Percentiles rank a stretch among this genome's conserved stretches.
Conservation (phyloP, 176 grass and related monocot genomes). For the Puya raimondii region DNA sequence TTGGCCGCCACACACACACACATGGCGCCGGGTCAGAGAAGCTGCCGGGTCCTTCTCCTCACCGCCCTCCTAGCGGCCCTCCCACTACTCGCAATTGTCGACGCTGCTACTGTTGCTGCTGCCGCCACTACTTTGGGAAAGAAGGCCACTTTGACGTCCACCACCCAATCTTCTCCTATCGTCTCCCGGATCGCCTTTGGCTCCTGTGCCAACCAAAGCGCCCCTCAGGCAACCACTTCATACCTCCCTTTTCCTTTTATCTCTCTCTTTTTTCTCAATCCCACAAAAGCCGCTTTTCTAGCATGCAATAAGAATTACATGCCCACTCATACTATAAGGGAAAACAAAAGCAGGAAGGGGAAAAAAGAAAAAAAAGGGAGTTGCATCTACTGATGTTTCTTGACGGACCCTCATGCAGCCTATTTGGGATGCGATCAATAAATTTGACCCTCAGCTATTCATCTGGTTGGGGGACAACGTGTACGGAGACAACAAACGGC, state of each 20-base stretch:
- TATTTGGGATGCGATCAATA: constrained; percentile 58
- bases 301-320: not conserved
- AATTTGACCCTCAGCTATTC: constrained; percentile 80
- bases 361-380: too few relatives aligned
- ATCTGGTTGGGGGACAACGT: constrained; percentile 95
- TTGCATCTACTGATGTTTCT: not conserved
- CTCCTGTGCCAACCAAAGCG: constrained; percentile 83
- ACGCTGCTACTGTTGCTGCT: not conserved
- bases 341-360: not conserved
- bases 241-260: too few relatives aligned
- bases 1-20: not conserved
- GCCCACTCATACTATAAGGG: not conserved
- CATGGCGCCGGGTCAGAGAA: constrained; percentile 21
- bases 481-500: constrained; percentile 83
- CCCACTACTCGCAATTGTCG: not conserved
- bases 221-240: constrained; percentile 40
- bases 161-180: constrained; percentile 5
- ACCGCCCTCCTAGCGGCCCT: not conserved
- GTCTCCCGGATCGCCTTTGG: constrained; percentile 80
- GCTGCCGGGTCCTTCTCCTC: constrained; percentile 1
- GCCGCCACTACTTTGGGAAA: not conserved
- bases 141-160: not conserved
- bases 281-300: not conserved
- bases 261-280: not conserved
- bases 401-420: constrained; percentile 33